A percentile compares a stretch with the other conserved stretches of the same genome.
Evolutionary conservation across 306 rosid genomes (phyloP).

Genomic region (Castanea crenata): DNA sequence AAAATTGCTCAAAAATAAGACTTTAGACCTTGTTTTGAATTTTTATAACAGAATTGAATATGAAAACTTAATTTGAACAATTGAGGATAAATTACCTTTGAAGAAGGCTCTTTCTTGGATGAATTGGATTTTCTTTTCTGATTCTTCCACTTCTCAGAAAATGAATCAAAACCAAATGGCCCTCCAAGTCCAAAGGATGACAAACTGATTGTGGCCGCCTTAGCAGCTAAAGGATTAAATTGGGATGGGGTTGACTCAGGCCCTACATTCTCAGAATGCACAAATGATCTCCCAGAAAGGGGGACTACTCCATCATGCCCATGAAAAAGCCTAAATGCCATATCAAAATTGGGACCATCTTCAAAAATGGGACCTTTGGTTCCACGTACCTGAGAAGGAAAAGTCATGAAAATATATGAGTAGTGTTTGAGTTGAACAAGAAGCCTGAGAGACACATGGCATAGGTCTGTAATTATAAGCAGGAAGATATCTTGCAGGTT

Average conservation of each 20-base stretch:
- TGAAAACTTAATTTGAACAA: neutral
- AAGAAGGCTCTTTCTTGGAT: conserved; percentile 67
- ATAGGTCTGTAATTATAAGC: conserved; percentile 1
- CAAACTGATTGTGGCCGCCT: conserved; percentile 95
- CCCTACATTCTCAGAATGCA: conserved; percentile 47
- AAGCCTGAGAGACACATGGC: neutral
- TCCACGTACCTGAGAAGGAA: conserved; percentile 58
- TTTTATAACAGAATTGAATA: neutral
- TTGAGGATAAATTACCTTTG: conserved; percentile 52
- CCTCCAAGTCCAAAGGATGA: conserved; percentile 95
- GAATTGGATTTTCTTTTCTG: conserved; percentile 72
- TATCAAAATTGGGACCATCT: conserved; percentile 95
- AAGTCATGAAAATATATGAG: conserved; percentile 18
- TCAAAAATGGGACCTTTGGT: conserved; percentile 96
- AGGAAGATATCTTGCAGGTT: neutral
- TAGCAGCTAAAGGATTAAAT: conserved; percentile 95
- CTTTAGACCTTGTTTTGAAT: neutral
- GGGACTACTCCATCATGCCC: conserved; percentile 97
- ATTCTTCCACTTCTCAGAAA: conserved; percentile 74
- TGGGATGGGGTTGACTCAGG: conserved; percentile 46
- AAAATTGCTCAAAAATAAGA: neutral
- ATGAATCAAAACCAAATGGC: conserved; percentile 79
- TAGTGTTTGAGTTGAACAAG: neutral
- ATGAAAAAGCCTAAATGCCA: conserved; percentile 93
- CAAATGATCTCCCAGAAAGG: conserved; percentile 61